Evolutionary conservation across 345 rosid species (phyloP), one percentile per base, ranked within the genome.

Genomic region (Lumnitzera littorea): DNA sequence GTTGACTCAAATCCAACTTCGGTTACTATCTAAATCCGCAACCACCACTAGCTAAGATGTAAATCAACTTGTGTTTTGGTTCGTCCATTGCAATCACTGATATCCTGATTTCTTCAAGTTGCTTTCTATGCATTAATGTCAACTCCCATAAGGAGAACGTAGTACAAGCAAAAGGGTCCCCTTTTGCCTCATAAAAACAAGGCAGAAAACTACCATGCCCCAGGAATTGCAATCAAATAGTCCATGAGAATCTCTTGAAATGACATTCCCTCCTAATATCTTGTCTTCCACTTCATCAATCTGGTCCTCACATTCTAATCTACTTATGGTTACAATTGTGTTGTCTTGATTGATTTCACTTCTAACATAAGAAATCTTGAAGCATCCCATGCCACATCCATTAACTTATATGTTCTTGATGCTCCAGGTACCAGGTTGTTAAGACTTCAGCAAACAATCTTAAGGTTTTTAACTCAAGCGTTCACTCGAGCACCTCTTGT

Each of bases 231-330:
- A 9, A 4, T 9, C 43, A 36, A 15, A 29, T 25, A 55, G 29
- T 49, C 60, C 49, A 43, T 5, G 49, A 43, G 43, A 36, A 36
- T 7, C 43, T 36, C 8, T 0, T 2, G 12, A 56, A 29, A 56
- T 10, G 9, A 31, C 3, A 12, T n/a, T 11, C 24, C n/a, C 15
- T 17, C 8, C 46, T 57, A 24, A 48, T 16, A 57, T 36, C 43
- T 36, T 36, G 48, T 16, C 60, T 57, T 46, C 25, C 13, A 57
- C 60, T 48, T 48, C 60, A 57, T 57, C 60, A 16, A 41, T 17
- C 60, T 12, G 13, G 60, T n/a, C 60, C 60, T 48, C 46, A 20
- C 60, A 13, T 25, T 16, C 48, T n/a, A 24, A 56, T 48, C 3
- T 56, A 29, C 60, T 56, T 46, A 56, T 56, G 24, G 31, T 27